Evolutionary conservation across 2,329 filamentous ascomycete genomes (phyloP).

Genomic region (Xylariaceae sp.): DNA sequence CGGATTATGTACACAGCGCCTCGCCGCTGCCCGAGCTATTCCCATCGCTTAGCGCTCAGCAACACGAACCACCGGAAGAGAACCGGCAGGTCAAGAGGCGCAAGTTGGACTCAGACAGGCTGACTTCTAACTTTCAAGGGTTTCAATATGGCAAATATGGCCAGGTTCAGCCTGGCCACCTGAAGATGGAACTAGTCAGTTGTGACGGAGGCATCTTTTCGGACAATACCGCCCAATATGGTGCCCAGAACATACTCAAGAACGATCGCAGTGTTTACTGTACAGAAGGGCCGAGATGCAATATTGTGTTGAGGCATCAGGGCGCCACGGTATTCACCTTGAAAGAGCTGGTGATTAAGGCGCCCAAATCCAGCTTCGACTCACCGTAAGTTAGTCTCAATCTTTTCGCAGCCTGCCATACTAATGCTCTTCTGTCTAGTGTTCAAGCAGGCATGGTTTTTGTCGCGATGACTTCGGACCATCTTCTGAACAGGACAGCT

Average conservation of each 20-base stretch:
- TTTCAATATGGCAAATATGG: conserved; percentile 83
- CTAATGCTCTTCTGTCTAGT: conserved; percentile 37
- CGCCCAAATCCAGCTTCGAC: conserved; percentile 73
- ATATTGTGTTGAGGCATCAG: conserved; percentile 76
- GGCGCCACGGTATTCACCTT: conserved; percentile 76
- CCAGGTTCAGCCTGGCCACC: conserved; percentile 73
- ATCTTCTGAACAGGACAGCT: conserved; percentile 66
- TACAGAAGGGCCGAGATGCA: conserved; percentile 81
- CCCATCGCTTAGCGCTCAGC: conserved; percentile 23
- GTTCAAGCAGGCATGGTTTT: conserved; percentile 92
- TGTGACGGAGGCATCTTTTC: conserved; percentile 75
- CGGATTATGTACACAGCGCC: conserved; percentile 24
- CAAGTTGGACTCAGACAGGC: conserved; percentile 61
- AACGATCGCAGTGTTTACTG: conserved; percentile 84
- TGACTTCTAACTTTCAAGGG: conserved; percentile 43
- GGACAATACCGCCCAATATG: conserved; percentile 54
- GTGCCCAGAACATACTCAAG: conserved; percentile 74
- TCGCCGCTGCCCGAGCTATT: conserved; percentile 26
- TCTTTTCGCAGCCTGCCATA: conserved; percentile 4
- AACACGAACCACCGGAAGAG: conserved; percentile 28
- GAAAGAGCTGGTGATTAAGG: conserved; percentile 82
- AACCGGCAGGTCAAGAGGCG: conserved; percentile 58
- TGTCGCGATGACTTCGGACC: conserved; percentile 76
- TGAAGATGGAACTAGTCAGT: conserved; percentile 83
- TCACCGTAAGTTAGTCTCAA: conserved; percentile 63